Percentiles rank a stretch among this genome's conserved stretches.
phyloP scores from a whole-genome alignment of 2,329 filamentous ascomycete genomes.

The Phaeosphaeria sp. region DNA sequence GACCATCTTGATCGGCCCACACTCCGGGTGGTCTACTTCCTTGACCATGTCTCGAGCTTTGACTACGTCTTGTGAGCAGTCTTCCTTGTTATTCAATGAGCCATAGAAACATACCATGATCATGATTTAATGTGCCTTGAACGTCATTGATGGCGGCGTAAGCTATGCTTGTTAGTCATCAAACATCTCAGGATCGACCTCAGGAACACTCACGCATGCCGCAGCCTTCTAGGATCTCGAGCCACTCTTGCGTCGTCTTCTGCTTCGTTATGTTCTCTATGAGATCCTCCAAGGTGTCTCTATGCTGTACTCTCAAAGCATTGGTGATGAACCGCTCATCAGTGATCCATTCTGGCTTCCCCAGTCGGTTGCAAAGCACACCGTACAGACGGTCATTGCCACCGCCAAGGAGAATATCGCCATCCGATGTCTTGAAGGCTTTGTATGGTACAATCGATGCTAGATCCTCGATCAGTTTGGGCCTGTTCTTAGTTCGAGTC shows the following conservation, averaged over 20 bases:
- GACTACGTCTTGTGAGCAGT: constrained; percentile 50
- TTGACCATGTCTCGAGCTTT: constrained; percentile 86
- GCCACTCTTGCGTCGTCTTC: constrained; percentile 87
- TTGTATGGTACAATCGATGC: constrained; percentile 97
- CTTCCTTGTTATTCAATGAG: background rate
- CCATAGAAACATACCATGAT: constrained; percentile 69
- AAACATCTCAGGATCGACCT: background rate
- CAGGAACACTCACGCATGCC: constrained; percentile 71
- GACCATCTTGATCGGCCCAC: constrained; percentile 86
- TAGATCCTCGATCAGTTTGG: constrained; percentile 45
- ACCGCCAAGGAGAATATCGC: constrained; percentile 68
- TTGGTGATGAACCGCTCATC: constrained; percentile 67
- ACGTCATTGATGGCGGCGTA: constrained; percentile 96
- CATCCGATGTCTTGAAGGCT: constrained; percentile 73
- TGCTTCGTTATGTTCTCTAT: constrained; percentile 78
- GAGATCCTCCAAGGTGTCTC: constrained; percentile 75
- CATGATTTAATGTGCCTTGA: constrained; percentile 80
- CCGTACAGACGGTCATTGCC: constrained; percentile 70
- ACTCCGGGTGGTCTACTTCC: constrained; percentile 81
- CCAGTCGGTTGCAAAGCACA: constrained; percentile 64
- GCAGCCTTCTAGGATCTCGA: constrained; percentile 83
- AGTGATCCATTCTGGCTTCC: constrained; percentile 64
- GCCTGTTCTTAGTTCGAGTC: too few species aligned
- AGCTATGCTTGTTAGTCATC: constrained; percentile 46
- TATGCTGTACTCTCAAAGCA: constrained; percentile 68